phyloP scores from a whole-genome alignment of 1,284 basidiomycete species.

The Trichosporon sp. region DNA sequence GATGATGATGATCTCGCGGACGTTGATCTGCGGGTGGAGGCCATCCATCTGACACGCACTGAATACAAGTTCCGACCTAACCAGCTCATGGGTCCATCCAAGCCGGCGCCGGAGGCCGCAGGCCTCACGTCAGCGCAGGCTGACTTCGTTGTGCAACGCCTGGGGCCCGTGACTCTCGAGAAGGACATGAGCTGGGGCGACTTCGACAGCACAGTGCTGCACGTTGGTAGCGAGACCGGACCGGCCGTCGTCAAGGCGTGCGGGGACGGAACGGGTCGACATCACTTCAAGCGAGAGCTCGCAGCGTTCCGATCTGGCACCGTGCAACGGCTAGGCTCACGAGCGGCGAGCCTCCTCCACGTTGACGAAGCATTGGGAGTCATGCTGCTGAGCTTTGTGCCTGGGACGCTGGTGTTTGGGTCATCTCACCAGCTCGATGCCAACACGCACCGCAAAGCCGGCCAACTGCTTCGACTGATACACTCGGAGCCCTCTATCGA shows the following conservation, averaged over 20 bases:
- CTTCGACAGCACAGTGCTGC: background rate
- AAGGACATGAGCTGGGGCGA: constrained; percentile 1
- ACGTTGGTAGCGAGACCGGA: background rate
- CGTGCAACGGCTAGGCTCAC: background rate
- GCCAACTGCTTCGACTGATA: background rate
- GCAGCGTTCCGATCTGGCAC: background rate
- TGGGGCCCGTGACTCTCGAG: background rate
- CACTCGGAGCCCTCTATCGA: background rate
- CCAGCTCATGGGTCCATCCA: too few relatives aligned
- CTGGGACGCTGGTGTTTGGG: background rate
- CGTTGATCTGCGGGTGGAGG: too few relatives aligned
- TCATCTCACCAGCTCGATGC: background rate
- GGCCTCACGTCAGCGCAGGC: background rate
- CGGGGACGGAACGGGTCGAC: background rate
- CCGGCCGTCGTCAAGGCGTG: background rate
- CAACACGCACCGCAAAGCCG: background rate
- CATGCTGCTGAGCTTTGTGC: background rate
- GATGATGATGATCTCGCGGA: too few relatives aligned
- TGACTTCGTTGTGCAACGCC: background rate
- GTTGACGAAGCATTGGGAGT: background rate
- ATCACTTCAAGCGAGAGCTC: background rate
- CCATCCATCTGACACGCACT: too few relatives aligned
- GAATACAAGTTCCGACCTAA: too few relatives aligned
- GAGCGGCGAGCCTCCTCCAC: background rate
- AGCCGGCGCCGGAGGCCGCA: too few relatives aligned